A percentile compares a stretch with the other conserved stretches of the same genome.
phyloP scores from a whole-genome alignment of 2,329 filamentous ascomycete species.

The Neoscytalidium dimidiatum region DNA sequence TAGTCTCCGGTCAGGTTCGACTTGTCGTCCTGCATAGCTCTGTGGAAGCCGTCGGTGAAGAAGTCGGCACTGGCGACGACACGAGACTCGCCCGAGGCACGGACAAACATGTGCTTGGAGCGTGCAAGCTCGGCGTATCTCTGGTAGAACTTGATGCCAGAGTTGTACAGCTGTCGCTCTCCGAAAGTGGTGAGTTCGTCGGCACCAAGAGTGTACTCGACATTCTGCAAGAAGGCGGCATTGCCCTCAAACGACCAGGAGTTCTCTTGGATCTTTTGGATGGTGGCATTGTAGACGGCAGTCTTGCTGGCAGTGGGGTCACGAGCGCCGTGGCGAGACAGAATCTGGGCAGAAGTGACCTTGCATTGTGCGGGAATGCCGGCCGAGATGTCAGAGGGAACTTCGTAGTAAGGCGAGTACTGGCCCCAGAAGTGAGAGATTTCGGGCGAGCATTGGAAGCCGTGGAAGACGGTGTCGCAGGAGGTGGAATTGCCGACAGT shows the following conservation, averaged over 20 bases:
- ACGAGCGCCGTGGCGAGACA: constrained; percentile 83
- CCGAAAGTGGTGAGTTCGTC: constrained; percentile 72
- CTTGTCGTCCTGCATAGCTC: constrained; percentile 36
- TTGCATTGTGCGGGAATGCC: constrained; percentile 67
- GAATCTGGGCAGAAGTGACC: constrained; percentile 76
- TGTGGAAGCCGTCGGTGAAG: constrained; percentile 71
- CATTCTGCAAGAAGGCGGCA: constrained; percentile 71
- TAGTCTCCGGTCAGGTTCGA: constrained; percentile 43
- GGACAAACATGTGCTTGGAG: constrained; percentile 65
- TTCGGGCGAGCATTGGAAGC: constrained; percentile 64
- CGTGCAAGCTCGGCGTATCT: constrained; percentile 68
- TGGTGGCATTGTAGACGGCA: constrained; percentile 60
- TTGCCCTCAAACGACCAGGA: constrained; percentile 57
- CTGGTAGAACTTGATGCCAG: constrained; percentile 73
- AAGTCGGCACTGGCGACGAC: constrained; percentile 74
- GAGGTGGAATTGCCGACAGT: constrained; percentile 24
- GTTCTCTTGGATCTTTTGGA: constrained; percentile 66
- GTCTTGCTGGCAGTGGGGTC: constrained; percentile 75
- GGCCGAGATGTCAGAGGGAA: constrained; percentile 65
- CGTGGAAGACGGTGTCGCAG: constrained; percentile 57
- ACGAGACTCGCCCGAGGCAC: constrained; percentile 68
- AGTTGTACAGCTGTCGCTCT: constrained; percentile 69
- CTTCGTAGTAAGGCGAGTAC: constrained; percentile 82
- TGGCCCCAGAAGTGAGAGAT: constrained; percentile 78
- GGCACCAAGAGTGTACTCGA: constrained; percentile 69